phyloP scores from a whole-genome alignment of 2,329 filamentous ascomycete species.

The Sporothrix sp. region DNA sequence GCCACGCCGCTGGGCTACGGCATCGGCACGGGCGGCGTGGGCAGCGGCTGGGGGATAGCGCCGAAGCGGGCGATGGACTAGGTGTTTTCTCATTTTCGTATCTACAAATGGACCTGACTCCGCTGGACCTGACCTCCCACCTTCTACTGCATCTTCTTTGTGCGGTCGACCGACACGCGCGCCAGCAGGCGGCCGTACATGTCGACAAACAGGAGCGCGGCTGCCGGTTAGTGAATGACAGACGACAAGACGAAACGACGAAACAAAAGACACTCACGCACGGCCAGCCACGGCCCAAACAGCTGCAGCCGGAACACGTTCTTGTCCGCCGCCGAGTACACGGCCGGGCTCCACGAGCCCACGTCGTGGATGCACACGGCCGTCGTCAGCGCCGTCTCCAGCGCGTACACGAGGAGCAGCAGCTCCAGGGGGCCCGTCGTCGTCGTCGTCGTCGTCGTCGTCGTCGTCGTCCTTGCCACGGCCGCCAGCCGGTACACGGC shows the following conservation, averaged over 20 bases:
- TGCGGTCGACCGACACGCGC: slow-evolving; percentile 29
- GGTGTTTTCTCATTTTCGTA: not conserved
- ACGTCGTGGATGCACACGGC: slow-evolving; percentile 42
- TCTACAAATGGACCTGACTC: not conserved
- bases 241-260: not conserved
- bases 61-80: slow-evolving; percentile 36
- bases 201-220: slow-evolving; percentile 40
- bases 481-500: slow-evolving; percentile 33
- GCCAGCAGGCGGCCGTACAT: slow-evolving; percentile 44
- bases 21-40: slow-evolving; percentile 32
- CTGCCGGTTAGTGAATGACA: slow-evolving; percentile 25
- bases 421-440: slow-evolving; percentile 37
- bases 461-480: not conserved
- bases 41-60: slow-evolving; percentile 50
- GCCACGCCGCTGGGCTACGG: slow-evolving; percentile 50
- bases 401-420: slow-evolving; percentile 40
- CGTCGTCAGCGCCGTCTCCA: slow-evolving; percentile 43
- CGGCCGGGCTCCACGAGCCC: slow-evolving; percentile 36
- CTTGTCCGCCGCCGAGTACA: slow-evolving; percentile 37
- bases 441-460: slow-evolving; percentile 12
- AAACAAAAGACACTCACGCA: slow-evolving; percentile 36
- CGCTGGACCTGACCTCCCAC: no score
- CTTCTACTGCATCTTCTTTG: slow-evolving; percentile 35
- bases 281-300: slow-evolving; percentile 41
- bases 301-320: slow-evolving; percentile 36